phyloP scores from a whole-genome alignment of 495 filamentous ascomycete species.

The Daldinia caldariorum region DNA sequence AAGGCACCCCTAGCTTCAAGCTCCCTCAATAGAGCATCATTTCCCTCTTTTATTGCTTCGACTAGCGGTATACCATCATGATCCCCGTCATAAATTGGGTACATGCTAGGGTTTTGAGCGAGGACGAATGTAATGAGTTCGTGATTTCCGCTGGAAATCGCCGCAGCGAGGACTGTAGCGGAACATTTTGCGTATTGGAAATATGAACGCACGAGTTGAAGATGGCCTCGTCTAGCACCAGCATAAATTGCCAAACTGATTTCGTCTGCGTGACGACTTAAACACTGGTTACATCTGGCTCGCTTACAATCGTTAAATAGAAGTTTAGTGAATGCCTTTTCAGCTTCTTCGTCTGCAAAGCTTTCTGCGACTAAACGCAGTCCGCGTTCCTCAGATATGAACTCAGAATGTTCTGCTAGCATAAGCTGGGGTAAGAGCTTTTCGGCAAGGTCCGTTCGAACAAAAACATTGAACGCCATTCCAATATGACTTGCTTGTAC shows the following conservation, averaged over 20 bases:
- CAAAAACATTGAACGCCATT: background rate
- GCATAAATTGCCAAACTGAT: background rate
- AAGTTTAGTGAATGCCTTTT: slow-evolving; percentile 13
- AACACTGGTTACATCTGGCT: slow-evolving; percentile 7
- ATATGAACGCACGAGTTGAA: slow-evolving; percentile 21
- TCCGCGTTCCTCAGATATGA: background rate
- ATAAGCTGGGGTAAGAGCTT: background rate
- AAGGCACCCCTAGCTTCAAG: slow-evolving; percentile 24
- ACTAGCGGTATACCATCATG: slow-evolving; percentile 22
- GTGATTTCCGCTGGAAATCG: slow-evolving; percentile 13
- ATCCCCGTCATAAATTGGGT: too few relatives aligned
- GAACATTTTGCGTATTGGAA: background rate
- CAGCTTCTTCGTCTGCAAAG: slow-evolving; percentile 14
- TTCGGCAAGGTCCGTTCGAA: slow-evolving; percentile 15
- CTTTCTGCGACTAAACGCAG: background rate
- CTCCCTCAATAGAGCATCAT: background rate
- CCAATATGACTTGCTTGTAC: background rate
- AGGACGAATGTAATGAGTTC: slow-evolving; percentile 23
- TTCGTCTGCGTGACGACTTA: background rate
- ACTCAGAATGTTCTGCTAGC: slow-evolving; percentile 6
- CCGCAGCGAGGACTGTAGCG: slow-evolving; percentile 19
- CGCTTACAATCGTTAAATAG: slow-evolving; percentile 17
- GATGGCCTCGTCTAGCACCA: slow-evolving; percentile 9
- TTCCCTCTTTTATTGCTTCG: slow-evolving; percentile 8
- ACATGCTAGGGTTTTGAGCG: slow-evolving; percentile 13